Conservation (phyloP, 768 basidiomycete species). For the Lactarius tabidus region DNA sequence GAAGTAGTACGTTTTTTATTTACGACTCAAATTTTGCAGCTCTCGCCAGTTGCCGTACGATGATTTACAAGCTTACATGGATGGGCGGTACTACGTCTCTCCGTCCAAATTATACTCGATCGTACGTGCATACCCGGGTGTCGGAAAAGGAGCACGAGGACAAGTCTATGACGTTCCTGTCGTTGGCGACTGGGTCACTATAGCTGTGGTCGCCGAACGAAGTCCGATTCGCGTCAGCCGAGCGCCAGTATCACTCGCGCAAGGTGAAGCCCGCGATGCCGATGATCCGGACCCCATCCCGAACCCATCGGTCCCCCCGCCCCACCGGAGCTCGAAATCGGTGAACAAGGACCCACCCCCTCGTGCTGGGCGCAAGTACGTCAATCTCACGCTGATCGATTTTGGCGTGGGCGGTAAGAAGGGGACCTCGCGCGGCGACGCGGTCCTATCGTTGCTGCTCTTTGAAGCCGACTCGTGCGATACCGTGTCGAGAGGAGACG, state of each 20-base stretch:
- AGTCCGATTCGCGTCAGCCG: conserved; percentile 71
- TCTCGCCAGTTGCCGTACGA: conserved; percentile 71
- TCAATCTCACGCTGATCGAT: conserved; percentile 81
- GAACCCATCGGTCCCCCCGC: not conserved
- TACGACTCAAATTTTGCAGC: conserved; percentile 36
- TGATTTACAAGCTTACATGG: conserved; percentile 74
- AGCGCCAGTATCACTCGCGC: conserved; percentile 54
- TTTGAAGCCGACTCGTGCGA: conserved; percentile 84
- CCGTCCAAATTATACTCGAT: conserved; percentile 88
- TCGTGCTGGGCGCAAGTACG: conserved; percentile 69
- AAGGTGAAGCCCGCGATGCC: conserved; percentile 40
- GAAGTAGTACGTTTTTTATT: not conserved
- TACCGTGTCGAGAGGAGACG: conserved; percentile 48
- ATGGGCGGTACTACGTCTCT: conserved; percentile 81
- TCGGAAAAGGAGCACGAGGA: conserved; percentile 29
- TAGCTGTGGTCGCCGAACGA: conserved; percentile 92
- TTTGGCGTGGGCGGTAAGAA: conserved; percentile 65
- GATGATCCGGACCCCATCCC: conserved; percentile 23
- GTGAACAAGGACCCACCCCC: conserved; percentile 33
- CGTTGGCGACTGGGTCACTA: conserved; percentile 90
- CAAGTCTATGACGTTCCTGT: conserved; percentile 90
- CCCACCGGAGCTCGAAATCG: conserved; percentile 11
- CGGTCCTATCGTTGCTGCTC: conserved; percentile 73
- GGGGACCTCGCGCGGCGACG: conserved; percentile 71
- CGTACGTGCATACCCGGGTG: conserved; percentile 69